Percentiles rank a stretch among this genome's conserved stretches.
These are phyloP conservation scores for Fraxinus excelsior DNA, from an alignment of 257 asterid species.

Conservation along the genomic window DNA sequence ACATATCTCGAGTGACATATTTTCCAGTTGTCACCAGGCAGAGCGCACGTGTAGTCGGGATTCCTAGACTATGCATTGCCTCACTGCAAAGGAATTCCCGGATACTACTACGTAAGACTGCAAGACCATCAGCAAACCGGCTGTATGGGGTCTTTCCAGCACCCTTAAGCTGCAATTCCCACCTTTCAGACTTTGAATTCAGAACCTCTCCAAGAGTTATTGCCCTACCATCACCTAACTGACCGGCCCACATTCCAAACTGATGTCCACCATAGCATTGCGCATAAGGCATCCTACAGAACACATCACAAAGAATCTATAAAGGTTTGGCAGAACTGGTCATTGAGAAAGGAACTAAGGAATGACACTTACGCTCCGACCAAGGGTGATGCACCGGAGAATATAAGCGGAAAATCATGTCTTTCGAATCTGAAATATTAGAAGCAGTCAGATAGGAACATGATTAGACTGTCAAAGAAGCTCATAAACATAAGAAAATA, in stretches of 20 bases:
- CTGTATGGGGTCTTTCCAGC: slow-evolving; percentile 99
- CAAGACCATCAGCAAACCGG: slow-evolving; percentile 99
- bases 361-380: slow-evolving; percentile 67
- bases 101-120: slow-evolving; percentile 93
- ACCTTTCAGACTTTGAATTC: slow-evolving; percentile 70
- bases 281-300: slow-evolving; percentile 70
- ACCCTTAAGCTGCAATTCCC: slow-evolving; percentile 99
- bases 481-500: slow-evolving; percentile 11
- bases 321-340: neutral
- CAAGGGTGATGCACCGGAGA: slow-evolving; percentile 74
- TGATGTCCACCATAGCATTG: slow-evolving; percentile 99
- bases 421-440: slow-evolving; percentile 73
- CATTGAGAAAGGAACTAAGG: neutral
- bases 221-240: slow-evolving; percentile 98
- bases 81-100: slow-evolving; percentile 98
- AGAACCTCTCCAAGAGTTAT: slow-evolving; percentile 90
- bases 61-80: slow-evolving; percentile 95
- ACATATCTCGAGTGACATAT: slow-evolving; percentile 88
- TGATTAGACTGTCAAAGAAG: slow-evolving; percentile 14
- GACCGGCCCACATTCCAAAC: slow-evolving; percentile 99
- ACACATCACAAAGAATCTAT: slow-evolving; percentile 9
- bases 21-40: slow-evolving; percentile 91
- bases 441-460: slow-evolving; percentile 27
- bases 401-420: slow-evolving; percentile 72
- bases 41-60: slow-evolving; percentile 95